Base-by-base conservation (phyloP, 352 stramenopile genomes). In the Globisporangium radiosum region DNA sequence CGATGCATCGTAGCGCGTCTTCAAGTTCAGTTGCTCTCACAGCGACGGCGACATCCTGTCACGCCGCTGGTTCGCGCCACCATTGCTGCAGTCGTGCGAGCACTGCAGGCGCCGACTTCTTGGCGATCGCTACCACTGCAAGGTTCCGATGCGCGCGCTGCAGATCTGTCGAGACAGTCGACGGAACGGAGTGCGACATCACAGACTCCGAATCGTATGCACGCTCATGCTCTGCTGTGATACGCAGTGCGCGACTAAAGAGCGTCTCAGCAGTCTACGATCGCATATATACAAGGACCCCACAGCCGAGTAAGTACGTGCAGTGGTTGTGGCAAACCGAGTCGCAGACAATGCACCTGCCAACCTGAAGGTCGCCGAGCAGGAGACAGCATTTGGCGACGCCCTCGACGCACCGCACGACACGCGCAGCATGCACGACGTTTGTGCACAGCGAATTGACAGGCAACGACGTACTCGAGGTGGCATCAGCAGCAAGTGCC, bases 61-160 rank as follows among this genome's bases (percentile, higher is more conserved):
- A 33, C 25, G 2, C 25, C 25, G 25, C 43, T 47, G 43, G 43
- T 7, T 47, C 43, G 43, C 43, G 43, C 0, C 43, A 0, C 43
- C 43, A 47, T 47, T 51, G 50, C 38, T 55, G 44, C 53, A 72
- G 64, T 63, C 64, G 59, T 19, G 14, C 3, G 13, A 48, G 13
- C 1, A 71, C 62, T 10, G 61, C 69, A 2, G 7, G 8, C 3
- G 52, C 59, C 4, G 58, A 63, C 25, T 57, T 58, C 58, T 58
- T 57, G 6, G 75, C 75, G 9, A 91, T 69, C 1, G 79, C 72
- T 13, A 87, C 57, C 64, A 85, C 68, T 10, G 77, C 81, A 25
- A 91, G 42, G 55, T 91, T 91, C 62, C 75, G 85, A 59, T 86
- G 70, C 42, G 64, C 66, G 6, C 78, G 81, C n/a, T 65, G 65